phyloP scores from a whole-genome alignment of 164 flowering plant species.

The Vitis cinerea region DNA sequence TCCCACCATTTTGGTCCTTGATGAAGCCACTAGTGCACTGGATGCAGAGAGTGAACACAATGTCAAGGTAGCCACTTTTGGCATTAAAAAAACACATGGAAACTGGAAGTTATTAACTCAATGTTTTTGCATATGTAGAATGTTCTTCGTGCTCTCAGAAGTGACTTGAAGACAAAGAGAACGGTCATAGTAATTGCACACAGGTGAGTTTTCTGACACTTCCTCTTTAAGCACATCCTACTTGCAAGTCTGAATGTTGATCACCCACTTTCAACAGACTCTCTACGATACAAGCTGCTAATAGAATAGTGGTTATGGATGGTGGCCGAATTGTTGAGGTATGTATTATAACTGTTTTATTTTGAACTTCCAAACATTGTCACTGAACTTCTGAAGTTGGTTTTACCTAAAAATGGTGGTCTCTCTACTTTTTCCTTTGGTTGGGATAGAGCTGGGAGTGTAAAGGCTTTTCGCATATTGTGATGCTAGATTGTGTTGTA shows the following conservation, averaged over 20 bases:
- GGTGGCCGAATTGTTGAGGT: slow-evolving; percentile 84
- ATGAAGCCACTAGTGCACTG: slow-evolving; percentile 96
- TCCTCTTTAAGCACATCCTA: background rate
- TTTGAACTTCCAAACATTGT: background rate
- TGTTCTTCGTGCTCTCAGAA: slow-evolving; percentile 65
- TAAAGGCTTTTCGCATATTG: background rate
- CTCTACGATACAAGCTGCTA: slow-evolving; percentile 91
- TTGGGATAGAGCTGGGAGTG: background rate
- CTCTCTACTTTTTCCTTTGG: no score
- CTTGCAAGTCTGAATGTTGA: background rate
- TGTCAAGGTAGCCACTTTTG: slow-evolving; percentile 52
- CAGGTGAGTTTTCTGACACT: slow-evolving; percentile 40
- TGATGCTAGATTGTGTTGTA: background rate
- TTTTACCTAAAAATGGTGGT: background rate
- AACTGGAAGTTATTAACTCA: background rate
- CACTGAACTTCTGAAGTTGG: background rate
- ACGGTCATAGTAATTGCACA: slow-evolving; percentile 87
- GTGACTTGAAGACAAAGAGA: slow-evolving; percentile 54
- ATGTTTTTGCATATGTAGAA: slow-evolving; percentile 42
- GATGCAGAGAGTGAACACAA: slow-evolving; percentile 96
- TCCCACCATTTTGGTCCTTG: slow-evolving; percentile 82
- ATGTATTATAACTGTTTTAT: slow-evolving; percentile 10
- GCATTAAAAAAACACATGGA: background rate
- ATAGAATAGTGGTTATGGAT: slow-evolving; percentile 84
- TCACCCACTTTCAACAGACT: slow-evolving; percentile 45